Conservation (phyloP, 495 filamentous ascomycete species). For the Xylaria nigripes region DNA sequence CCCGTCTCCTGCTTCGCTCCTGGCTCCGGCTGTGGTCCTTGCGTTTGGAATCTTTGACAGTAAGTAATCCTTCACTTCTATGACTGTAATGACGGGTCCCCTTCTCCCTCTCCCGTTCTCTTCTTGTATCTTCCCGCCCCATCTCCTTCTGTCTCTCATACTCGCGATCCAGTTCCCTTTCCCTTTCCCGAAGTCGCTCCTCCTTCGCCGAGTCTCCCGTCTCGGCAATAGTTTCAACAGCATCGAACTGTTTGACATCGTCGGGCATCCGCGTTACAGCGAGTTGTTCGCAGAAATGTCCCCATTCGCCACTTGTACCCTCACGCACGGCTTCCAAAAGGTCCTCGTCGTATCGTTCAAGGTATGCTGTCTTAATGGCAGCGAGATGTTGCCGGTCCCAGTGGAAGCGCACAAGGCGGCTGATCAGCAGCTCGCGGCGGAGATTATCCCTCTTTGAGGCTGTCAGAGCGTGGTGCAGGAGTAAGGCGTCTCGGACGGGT, state of each 20-base stretch:
- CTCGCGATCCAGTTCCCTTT: slow-evolving; percentile 21
- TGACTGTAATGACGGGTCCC: slow-evolving; percentile 7
- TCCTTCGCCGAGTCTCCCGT: slow-evolving; percentile 12
- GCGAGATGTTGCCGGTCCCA: slow-evolving; percentile 76
- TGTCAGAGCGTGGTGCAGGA: slow-evolving; percentile 84
- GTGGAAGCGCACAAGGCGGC: slow-evolving; percentile 69
- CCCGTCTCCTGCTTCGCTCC: slow-evolving; percentile 19
- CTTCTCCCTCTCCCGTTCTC: slow-evolving; percentile 13
- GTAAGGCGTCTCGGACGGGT: slow-evolving; percentile 85
- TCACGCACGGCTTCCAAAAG: slow-evolving; percentile 54
- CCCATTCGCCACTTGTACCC: slow-evolving; percentile 44
- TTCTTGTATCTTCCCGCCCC: slow-evolving; percentile 3
- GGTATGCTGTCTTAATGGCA: slow-evolving; percentile 60
- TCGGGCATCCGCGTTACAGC: slow-evolving; percentile 47
- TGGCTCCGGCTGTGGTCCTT: slow-evolving; percentile 31
- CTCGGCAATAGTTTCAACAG: slow-evolving; percentile 23
- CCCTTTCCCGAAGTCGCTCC: slow-evolving; percentile 24
- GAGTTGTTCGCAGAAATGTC: slow-evolving; percentile 43
- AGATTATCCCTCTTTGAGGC: slow-evolving; percentile 53
- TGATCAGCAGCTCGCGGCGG: slow-evolving; percentile 75
- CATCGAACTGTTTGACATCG: slow-evolving; percentile 40
- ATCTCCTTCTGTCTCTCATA: slow-evolving; percentile 13
- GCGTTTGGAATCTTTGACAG: slow-evolving; percentile 22
- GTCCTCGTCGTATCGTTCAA: slow-evolving; percentile 60
- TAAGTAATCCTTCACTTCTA: slow-evolving; percentile 16